phyloP scores from a whole-genome alignment of 176 grass and related monocot species.

The Rhynchospora breviuscula region DNA sequence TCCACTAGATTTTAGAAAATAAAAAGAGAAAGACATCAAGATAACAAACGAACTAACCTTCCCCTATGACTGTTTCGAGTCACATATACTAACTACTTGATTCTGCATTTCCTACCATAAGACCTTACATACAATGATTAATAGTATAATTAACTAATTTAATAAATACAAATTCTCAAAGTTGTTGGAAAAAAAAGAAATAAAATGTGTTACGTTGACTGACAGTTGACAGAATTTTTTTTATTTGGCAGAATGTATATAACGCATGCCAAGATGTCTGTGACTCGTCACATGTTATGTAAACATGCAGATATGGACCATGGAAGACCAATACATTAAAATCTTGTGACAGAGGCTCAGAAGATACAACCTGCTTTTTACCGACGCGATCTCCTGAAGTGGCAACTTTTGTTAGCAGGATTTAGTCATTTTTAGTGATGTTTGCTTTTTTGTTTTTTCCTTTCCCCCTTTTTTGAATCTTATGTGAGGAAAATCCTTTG shows the following conservation, averaged over 20 bases:
- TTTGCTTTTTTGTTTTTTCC: background rate
- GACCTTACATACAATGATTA: too few species aligned
- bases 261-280: background rate
- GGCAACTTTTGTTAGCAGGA: too few species aligned
- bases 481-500: background rate
- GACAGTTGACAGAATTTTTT: too few species aligned
- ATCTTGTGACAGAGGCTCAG: background rate
- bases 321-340: background rate
- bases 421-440: background rate
- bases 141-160: too few species aligned
- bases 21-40: background rate
- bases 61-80: background rate
- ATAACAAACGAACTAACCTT: background rate
- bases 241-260: too few species aligned
- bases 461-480: background rate
- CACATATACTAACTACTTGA: background rate
- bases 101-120: too few species aligned
- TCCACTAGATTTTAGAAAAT: background rate
- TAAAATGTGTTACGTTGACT: too few species aligned
- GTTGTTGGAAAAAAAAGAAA: too few species aligned
- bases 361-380: background rate
- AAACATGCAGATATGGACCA: background rate
- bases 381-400: background rate
- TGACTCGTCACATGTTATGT: background rate
- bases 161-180: too few species aligned